phyloP scores from a whole-genome alignment of 345 rosid species.

The Balakata baccata region DNA sequence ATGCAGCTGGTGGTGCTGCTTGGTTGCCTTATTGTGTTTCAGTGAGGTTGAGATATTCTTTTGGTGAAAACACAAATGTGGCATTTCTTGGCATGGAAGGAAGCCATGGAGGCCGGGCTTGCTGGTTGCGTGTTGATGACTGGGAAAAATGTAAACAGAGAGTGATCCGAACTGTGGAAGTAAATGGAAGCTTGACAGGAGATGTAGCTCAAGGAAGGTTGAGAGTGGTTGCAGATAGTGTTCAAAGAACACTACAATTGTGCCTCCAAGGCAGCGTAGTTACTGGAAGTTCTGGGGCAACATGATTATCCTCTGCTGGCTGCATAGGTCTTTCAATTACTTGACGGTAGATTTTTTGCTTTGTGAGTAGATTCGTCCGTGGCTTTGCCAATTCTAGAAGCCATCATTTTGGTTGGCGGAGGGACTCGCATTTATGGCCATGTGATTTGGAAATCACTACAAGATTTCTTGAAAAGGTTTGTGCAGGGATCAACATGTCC shows the following conservation, averaged over 20 bases:
- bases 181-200: slow-evolving; percentile 41
- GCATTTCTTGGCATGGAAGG: slow-evolving; percentile 89
- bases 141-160: slow-evolving; percentile 94
- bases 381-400: slow-evolving; percentile 4
- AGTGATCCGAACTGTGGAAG: slow-evolving; percentile 67
- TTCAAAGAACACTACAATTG: slow-evolving; percentile 61
- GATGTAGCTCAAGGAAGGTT: slow-evolving; percentile 71
- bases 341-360: not conserved
- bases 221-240: slow-evolving; percentile 70
- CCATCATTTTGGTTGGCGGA: not conserved
- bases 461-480: not conserved
- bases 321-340: not conserved
- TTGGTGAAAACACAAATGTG: slow-evolving; percentile 60
- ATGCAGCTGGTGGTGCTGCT: slow-evolving; percentile 98
- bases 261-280: slow-evolving; percentile 64
- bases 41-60: slow-evolving; percentile 73
- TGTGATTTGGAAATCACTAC: not conserved
- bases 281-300: slow-evolving; percentile 33
- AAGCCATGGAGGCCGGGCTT: slow-evolving; percentile 94
- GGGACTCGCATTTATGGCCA: not conserved
- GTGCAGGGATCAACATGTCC: not conserved
- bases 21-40: slow-evolving; percentile 97
- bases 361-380: not conserved
- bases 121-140: slow-evolving; percentile 75
- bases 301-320: slow-evolving; percentile 10